Base-by-base conservation (phyloP, 345 rosid genomes). In the Ceriops zippeliana region DNA sequence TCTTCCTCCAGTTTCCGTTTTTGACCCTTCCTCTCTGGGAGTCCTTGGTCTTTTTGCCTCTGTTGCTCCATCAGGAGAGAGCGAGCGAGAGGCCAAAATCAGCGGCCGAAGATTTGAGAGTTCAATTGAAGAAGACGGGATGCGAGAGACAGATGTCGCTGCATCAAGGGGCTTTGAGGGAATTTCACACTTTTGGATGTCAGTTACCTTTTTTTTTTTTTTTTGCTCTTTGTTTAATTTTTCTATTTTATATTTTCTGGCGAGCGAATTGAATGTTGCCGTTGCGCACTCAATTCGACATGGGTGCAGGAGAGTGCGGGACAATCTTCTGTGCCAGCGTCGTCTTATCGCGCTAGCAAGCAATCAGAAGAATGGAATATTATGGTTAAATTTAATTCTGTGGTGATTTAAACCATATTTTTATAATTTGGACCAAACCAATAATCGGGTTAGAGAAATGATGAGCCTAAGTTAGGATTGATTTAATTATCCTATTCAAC, bases 1-100 rank as follows among this genome's bases (percentile, higher is more conserved):
- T 89, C 96, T 75, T 87, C 92, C 73, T 92, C 99, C 56, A 95
- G 88, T 71, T 95, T 95, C 62, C 97, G 79, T 82, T 95, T 95
- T 68, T 88, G 98, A 61, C 99, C 97, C 72, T 95, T 95, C 70
- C 90, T 85, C 86, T 91, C 98, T 2, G 86, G 89, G 47, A 82
- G 79, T 72, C 82, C 82, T 68, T 81, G 92, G 63, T 83, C 88
- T 58, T 77, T 84, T 75, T 81, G 81, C 67, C 79, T 78, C 84
- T 79, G 87, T 35, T 61, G 83, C 78, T 86, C 90, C 88, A 81
- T 84, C 66, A 53, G 58, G 70, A 46, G 20, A 32, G 68, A 74
- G 69, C 27, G 66, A 74, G 67, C 28, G 68, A 51, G 63, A 30
- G 75, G 72, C 64, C 58, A 61, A 56, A 24, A 66, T 38, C 52